Conservation (phyloP, 164 flowering plant species). For the Taxillus chinensis region DNA sequence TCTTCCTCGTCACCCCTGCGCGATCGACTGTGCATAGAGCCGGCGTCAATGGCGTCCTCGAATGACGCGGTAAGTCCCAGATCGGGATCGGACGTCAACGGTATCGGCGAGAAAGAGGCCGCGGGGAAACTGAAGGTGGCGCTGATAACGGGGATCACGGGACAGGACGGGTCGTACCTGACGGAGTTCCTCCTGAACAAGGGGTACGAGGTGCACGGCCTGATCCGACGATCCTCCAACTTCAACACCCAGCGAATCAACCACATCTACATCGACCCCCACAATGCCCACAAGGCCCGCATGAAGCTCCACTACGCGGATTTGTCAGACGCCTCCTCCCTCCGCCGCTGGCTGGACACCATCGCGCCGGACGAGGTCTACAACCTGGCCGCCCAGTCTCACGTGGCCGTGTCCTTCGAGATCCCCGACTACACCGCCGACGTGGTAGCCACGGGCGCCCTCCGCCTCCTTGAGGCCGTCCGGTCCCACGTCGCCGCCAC, state of each 20-base stretch:
- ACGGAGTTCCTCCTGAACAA: constrained; percentile 80
- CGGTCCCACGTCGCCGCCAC: constrained; percentile 71
- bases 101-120: constrained; percentile 12
- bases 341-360: constrained; percentile 85
- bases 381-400: constrained; percentile 94
- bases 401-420: constrained; percentile 96
- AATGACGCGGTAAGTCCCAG: constrained; percentile 18
- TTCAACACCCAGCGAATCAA: constrained; percentile 94
- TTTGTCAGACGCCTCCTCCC: constrained; percentile 87
- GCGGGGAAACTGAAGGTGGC: constrained; percentile 38
- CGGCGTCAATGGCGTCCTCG: constrained; percentile 25
- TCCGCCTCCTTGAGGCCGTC: constrained; percentile 82
- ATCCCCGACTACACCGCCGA: constrained; percentile 97
- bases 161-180: constrained; percentile 94
- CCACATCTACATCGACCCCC: constrained; percentile 96
- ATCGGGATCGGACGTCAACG: constrained; percentile 20
- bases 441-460: constrained; percentile 93
- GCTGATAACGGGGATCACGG: constrained; percentile 86
- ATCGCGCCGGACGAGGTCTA: constrained; percentile 88
- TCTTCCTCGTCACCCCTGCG: too few relatives aligned
- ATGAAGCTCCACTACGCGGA: constrained; percentile 96
- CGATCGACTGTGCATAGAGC: not conserved
- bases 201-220: constrained; percentile 83
- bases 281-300: constrained; percentile 61
- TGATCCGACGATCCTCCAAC: constrained; percentile 87